Conservation (phyloP, 331 rosid genomes). For the Rhamnella rubrinervis region DNA sequence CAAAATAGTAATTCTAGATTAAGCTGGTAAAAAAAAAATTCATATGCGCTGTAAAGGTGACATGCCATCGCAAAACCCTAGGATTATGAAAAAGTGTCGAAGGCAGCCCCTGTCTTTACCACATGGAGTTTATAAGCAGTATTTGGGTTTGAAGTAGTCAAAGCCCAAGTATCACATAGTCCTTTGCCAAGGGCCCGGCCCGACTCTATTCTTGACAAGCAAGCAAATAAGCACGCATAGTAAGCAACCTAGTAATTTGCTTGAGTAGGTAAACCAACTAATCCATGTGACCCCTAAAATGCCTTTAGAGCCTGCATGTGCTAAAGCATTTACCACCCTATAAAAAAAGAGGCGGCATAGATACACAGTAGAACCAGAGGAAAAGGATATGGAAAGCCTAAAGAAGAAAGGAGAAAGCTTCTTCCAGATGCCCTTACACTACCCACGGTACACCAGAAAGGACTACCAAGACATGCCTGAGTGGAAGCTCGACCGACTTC, state of each 20-base stretch:
- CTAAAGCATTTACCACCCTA: background rate
- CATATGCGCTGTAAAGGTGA: too few relatives aligned
- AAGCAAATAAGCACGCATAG: background rate
- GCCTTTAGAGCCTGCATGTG: slow-evolving; percentile 16
- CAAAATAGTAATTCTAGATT: too few relatives aligned
- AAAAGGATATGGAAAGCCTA: slow-evolving; percentile 39
- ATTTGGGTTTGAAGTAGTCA: too few relatives aligned
- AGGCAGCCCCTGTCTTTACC: too few relatives aligned
- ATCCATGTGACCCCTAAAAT: slow-evolving; percentile 36
- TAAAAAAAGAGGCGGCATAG: background rate
- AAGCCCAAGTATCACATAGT: too few relatives aligned
- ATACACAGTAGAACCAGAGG: background rate
- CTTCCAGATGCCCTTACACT: slow-evolving; percentile 86
- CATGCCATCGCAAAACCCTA: too few relatives aligned
- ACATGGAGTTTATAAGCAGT: too few relatives aligned
- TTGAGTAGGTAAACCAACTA: slow-evolving; percentile 40
- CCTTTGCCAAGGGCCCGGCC: too few relatives aligned
- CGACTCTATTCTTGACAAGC: background rate
- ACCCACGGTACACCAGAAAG: slow-evolving; percentile 61
- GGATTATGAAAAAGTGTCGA: too few relatives aligned
- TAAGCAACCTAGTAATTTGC: background rate
- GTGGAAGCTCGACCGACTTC: slow-evolving; percentile 57
- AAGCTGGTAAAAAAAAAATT: too few relatives aligned
- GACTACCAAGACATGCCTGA: slow-evolving; percentile 76
- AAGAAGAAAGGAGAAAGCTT: slow-evolving; percentile 19